A percentile compares a stretch with the other conserved stretches of the same genome.
phyloP scores from a whole-genome alignment of 106 monocot genomes.

The Dioscorea dumetorum region DNA sequence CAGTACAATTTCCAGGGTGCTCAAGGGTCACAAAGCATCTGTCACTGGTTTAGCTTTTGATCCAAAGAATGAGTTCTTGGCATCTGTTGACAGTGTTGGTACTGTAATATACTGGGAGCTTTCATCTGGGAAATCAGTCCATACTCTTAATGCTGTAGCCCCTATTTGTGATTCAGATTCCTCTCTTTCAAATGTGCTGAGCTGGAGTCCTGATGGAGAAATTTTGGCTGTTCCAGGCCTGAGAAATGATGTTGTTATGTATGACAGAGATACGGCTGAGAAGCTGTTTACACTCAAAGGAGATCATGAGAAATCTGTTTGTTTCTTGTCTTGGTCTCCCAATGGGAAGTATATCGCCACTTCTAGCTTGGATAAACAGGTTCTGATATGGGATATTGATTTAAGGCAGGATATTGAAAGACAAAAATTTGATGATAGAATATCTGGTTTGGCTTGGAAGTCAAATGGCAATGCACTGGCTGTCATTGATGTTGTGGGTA shows the following conservation, averaged over 20 bases:
- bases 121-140: conserved; percentile 56
- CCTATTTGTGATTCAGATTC: conserved; percentile 58
- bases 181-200: conserved; percentile 45
- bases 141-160: conserved; percentile 61
- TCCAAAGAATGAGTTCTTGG: conserved; percentile 80
- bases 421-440: conserved; percentile 76
- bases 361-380: conserved; percentile 69
- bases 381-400: conserved; percentile 93
- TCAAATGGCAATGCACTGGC: conserved; percentile 77
- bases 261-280: conserved; percentile 87
- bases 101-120: conserved; percentile 94
- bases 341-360: conserved; percentile 95
- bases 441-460: conserved; percentile 82
- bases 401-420: conserved; percentile 88
- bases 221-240: conserved; percentile 80
- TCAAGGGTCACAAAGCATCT: conserved; percentile 82
- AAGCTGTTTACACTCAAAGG: conserved; percentile 84
- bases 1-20: conserved; percentile 76
- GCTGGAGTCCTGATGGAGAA: conserved; percentile 97
- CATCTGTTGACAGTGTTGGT: conserved; percentile 72
- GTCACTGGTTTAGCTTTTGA: conserved; percentile 82
- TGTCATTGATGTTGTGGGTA: conserved; percentile 76
- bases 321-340: conserved; percentile 88
- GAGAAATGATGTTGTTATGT: conserved; percentile 94
- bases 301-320: conserved; percentile 70